Conservation (phyloP, 2,329 filamentous ascomycete species). For the Coniochaeta ligniaria region DNA sequence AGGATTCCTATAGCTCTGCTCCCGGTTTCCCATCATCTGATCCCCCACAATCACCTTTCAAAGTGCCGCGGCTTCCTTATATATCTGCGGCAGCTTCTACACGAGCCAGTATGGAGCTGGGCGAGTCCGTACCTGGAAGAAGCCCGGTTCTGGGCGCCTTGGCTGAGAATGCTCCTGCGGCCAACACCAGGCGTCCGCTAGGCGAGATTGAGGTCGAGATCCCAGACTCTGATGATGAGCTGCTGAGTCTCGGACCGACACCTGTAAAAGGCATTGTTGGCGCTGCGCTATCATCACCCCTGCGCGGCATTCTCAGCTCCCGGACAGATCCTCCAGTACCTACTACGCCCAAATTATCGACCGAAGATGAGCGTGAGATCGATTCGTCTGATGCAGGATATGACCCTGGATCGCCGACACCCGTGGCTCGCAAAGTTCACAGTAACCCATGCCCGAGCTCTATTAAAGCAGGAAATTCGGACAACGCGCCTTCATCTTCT, state of each 20-base stretch:
- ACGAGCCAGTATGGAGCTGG: constrained; percentile 7
- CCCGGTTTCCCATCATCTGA: constrained; percentile 7
- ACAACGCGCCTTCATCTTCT: not conserved
- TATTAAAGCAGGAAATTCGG: constrained; percentile 4
- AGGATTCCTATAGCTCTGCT: constrained; percentile 37
- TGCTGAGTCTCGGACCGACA: constrained; percentile 18
- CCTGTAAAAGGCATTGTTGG: constrained; percentile 1
- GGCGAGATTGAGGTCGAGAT: constrained; percentile 28
- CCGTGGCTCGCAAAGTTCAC: constrained; percentile 11
- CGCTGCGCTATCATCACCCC: not conserved
- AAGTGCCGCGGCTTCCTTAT: constrained; percentile 4
- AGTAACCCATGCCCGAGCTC: constrained; percentile 4
- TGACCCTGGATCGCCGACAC: constrained; percentile 14
- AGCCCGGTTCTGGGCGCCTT: not conserved
- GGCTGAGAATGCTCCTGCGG: not conserved
- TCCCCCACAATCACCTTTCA: constrained; percentile 6
- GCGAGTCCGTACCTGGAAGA: constrained; percentile 4
- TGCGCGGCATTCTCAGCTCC: not conserved
- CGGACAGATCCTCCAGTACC: not conserved
- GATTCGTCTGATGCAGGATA: constrained; percentile 2
- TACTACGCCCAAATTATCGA: not conserved
- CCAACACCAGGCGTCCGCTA: constrained; percentile 5
- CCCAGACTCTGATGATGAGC: constrained; percentile 42
- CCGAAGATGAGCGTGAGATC: not conserved
- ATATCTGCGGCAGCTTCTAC: not conserved